A percentile compares a stretch with the other conserved stretches of the same genome.
Evolutionary conservation across 306 rosid species (phyloP).

Genomic region (Amphicarpaea edgeworthii): DNA sequence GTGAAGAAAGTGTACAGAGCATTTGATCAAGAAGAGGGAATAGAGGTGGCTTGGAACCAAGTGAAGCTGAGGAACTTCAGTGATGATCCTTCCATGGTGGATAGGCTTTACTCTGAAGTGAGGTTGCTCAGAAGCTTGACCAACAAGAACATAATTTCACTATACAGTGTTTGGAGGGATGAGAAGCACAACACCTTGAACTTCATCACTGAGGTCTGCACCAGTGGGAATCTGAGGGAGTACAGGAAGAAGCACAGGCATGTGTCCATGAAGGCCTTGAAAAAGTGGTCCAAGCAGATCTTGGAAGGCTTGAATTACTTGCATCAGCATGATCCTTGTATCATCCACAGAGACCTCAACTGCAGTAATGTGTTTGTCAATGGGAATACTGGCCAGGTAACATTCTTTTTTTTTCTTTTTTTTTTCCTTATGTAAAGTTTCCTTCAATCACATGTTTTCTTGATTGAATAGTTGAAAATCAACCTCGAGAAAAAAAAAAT

Average conservation of each 20-base stretch:
- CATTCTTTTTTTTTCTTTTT: background rate
- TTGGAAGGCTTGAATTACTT: constrained; percentile 75
- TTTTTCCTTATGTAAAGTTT: background rate
- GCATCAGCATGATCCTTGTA: constrained; percentile 83
- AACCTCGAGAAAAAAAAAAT: background rate
- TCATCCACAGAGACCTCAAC: constrained; percentile 91
- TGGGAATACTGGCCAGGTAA: constrained; percentile 88
- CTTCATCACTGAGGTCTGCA: constrained; percentile 92
- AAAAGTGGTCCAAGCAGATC: constrained; percentile 87
- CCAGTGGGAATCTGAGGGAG: constrained; percentile 82
- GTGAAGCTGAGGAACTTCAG: constrained; percentile 75
- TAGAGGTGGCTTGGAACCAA: constrained; percentile 95
- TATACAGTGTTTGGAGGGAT: constrained; percentile 73
- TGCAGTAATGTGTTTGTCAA: constrained; percentile 92
- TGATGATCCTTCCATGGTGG: constrained; percentile 73
- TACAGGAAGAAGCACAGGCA: constrained; percentile 80
- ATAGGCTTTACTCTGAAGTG: constrained; percentile 80
- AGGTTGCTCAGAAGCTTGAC: constrained; percentile 64
- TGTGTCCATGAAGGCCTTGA: constrained; percentile 79
- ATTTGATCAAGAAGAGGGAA: constrained; percentile 87
- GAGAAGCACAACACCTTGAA: constrained; percentile 54
- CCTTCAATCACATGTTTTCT: constrained; percentile 14
- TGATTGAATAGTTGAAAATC: background rate
- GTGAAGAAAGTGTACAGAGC: constrained; percentile 85
- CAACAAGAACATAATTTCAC: constrained; percentile 68